Base-by-base conservation (phyloP, 164 flowering plant genomes). In the Vitis rupestris region DNA sequence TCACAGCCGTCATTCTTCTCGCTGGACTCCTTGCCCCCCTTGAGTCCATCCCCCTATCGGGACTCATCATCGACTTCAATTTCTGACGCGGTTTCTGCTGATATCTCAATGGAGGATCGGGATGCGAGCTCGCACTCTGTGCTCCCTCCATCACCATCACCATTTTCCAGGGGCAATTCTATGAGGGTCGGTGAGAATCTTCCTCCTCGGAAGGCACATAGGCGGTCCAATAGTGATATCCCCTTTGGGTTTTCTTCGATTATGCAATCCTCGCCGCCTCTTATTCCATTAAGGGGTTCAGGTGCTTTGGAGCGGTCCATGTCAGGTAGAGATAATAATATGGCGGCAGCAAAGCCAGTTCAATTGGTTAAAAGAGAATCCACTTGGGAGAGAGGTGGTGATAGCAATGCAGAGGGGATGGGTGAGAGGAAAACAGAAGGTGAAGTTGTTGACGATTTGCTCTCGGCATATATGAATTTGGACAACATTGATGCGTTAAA, bases 141-240 rank as follows among this genome's bases (percentile, higher is more conserved):
- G 53, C 51, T 79, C 71, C 82, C 75, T 2, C 79, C 74, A 2
- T 75, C 81, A 1, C 79, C 74, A 2, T 75, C 81, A 1, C 77
- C 79, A 19, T 75, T 67, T 55, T 56, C 63, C 1, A 65, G 80
- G 70, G 71, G 67, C 11, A 59, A 55, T 65, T 50, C 84, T n/a
- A n/a, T 50, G 15, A 67, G 87, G 50, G 69, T 70, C 13, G 78
- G 89, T n/a, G 97, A 92, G 61, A 79, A 80, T 72, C 82, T 93
- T 53, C 95, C 98, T 5, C 97, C 97, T 15, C 84, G 94, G 0
- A 96, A 88, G 68, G 82, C 86, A 9, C 99, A 96, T 76, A 82
- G 98, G 64, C 80, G 98, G 65, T 91, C 97, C 14, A 91, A 70
- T 44, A 96, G 98, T 79, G 99, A 96, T 69, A 86, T 92, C 9